Base-by-base conservation (phyloP, 495 filamentous ascomycete species). In the Daldinia grandis region DNA sequence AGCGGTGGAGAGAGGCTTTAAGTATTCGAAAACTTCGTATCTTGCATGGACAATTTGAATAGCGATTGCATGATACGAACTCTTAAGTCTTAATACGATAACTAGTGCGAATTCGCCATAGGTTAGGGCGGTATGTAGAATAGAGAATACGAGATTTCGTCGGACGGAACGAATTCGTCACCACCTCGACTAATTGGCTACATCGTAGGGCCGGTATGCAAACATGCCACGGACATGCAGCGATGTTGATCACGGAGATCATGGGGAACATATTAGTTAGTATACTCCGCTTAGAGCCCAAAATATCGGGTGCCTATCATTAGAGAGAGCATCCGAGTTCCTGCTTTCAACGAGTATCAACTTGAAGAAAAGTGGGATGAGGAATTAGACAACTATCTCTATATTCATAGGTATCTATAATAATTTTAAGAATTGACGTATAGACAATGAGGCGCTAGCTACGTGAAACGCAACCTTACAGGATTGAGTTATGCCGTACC, bases 111-210 rank as follows among this genome's bases (percentile, higher is more conserved):
- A 24, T 12, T 7, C 27, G 24, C 38, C 51, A n/a, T 25, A 12
- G 25, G 12, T 25, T 21, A 35, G 21, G 27, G 28, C 47, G 17
- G 58, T 24, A n/a, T n/a, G n/a, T n/a, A 59, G 25, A 53, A 9
- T 25, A 42, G 14, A 14, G 58, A 67, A 67, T 72, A 72, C 69
- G 69, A 72, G 69, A 51, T 59, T 53, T 56, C 19, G 57, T 40
- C 60, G 9, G 49, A 50, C 24, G 57, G 44, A 62, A 42, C 28
- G 53, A 25, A 35, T 40, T 31, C 54, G 24, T 38, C 63, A 57
- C 44, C 47, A 28, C 47, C 44, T 63, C 17, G 44, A 66, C 37
- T 63, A 50, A 64, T 72, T 64, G 58, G 64, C 60, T 35, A 21
- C 60, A 61, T 70, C 15, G 57, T 65, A 65, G 65, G 68, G 68